Conservation (phyloP, 345 rosid species). For the Eucalyptus urophylla region DNA sequence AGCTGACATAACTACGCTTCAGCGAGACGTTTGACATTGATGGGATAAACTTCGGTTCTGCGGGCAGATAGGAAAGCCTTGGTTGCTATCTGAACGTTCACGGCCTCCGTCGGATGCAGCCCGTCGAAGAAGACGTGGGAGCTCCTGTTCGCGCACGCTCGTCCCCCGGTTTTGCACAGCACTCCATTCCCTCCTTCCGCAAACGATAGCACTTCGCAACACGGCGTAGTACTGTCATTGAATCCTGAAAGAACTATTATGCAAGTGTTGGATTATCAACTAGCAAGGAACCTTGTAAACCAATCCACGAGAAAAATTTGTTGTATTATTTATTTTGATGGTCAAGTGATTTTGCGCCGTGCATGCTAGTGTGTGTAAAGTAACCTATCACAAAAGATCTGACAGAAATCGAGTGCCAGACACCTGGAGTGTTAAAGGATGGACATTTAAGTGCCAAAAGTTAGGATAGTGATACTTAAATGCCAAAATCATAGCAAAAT, state of each 20-base stretch:
- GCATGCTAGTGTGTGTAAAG: not conserved
- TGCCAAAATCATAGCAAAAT: too few species aligned
- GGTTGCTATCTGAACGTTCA: constrained; percentile 19
- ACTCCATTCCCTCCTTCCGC: constrained; percentile 20
- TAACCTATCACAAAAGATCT: not conserved
- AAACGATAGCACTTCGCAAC: constrained; percentile 18
- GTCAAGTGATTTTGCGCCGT: not conserved
- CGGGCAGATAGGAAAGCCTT: constrained; percentile 28
- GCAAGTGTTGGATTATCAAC: not conserved
- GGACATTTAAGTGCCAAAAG: too few species aligned
- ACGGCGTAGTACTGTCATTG: not conserved
- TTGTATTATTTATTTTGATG: not conserved
- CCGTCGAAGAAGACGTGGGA: constrained; percentile 39
- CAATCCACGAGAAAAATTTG: not conserved
- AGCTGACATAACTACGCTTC: not conserved
- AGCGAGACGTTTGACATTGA: constrained; percentile 21
- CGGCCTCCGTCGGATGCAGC: constrained; percentile 57
- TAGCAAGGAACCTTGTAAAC: not conserved
- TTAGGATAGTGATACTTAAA: too few species aligned
- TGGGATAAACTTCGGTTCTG: constrained; percentile 28
- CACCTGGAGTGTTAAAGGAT: too few species aligned
- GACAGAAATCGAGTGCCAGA: not conserved
- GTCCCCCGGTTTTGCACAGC: constrained; percentile 18
- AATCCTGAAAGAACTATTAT: not conserved
- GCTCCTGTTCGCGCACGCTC: constrained; percentile 10